These are phyloP conservation scores for Neofusicoccum cordaticola DNA, from an alignment of 2,329 filamentous ascomycete genomes.

Conservation along the genomic window DNA sequence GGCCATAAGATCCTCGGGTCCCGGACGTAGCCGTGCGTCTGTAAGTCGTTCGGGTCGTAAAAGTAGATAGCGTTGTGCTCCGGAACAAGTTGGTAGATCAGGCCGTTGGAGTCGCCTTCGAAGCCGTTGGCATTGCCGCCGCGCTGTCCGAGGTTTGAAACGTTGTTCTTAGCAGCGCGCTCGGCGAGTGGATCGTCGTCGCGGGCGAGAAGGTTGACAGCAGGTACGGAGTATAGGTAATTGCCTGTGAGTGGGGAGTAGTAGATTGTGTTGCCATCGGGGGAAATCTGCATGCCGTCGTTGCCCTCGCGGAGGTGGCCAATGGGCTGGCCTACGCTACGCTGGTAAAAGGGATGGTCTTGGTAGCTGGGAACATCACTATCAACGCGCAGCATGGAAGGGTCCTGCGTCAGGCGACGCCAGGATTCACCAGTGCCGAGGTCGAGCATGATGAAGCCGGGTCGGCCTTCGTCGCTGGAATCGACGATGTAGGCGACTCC, in stretches of 20 bases:
- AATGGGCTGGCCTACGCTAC: constrained; percentile 30
- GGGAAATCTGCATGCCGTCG: constrained; percentile 50
- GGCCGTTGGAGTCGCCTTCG: constrained; percentile 49
- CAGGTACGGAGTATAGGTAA: constrained; percentile 46
- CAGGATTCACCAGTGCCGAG: constrained; percentile 48
- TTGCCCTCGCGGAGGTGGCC: constrained; percentile 43
- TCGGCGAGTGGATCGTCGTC: constrained; percentile 42
- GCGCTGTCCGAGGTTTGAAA: constrained; percentile 45
- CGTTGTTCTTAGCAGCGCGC: constrained; percentile 45
- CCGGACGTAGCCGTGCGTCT: constrained; percentile 43
- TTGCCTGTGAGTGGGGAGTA: constrained; percentile 43
- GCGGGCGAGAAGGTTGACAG: constrained; percentile 39
- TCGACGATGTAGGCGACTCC: constrained; percentile 54
- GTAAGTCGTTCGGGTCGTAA: constrained; percentile 44
- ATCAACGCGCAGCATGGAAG: constrained; percentile 34
- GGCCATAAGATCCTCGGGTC: constrained; percentile 49
- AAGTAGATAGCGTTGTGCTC: constrained; percentile 48
- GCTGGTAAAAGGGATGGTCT: constrained; percentile 45
- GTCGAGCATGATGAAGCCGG: constrained; percentile 51
- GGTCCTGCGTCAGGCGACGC: constrained; percentile 45
- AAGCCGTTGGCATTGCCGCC: constrained; percentile 51
- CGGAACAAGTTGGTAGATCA: constrained; percentile 49
- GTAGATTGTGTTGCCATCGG: constrained; percentile 46
- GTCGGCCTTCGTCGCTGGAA: constrained; percentile 44
- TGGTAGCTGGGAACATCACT: constrained; percentile 48